These are phyloP conservation scores for Suhomyces maxii DNA, from an alignment of 1,139 yeast genomes.

Conservation along the genomic window DNA sequence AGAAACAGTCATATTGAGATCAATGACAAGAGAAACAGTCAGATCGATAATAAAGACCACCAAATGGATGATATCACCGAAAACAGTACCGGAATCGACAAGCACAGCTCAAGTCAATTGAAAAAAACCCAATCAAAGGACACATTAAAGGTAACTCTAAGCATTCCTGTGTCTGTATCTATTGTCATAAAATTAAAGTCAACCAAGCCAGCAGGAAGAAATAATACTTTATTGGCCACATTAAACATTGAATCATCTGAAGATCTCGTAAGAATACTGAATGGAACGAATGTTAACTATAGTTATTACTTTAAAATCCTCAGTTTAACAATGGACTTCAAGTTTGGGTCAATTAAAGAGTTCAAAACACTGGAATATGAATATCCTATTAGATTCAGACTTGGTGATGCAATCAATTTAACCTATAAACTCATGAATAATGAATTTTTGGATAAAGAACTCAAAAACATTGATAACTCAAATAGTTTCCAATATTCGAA, in stretches of 20 bases:
- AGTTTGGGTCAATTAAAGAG: conserved; percentile 32
- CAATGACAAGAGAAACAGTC: too few species aligned
- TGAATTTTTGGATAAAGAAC: conserved; percentile 27
- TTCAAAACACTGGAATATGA: conserved; percentile 24
- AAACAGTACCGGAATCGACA: too few species aligned
- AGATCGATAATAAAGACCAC: too few species aligned
- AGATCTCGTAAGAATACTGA: conserved; percentile 29
- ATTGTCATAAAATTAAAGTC: conserved; percentile 58
- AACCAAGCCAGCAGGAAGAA: conserved; percentile 57
- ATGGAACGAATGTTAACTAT: conserved; percentile 4
- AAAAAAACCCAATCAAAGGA: background rate
- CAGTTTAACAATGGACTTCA: conserved; percentile 43
- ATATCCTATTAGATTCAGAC: conserved; percentile 34
- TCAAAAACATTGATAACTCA: conserved; percentile 17
- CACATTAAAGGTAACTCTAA: conserved; percentile 16
- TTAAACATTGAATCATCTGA: conserved; percentile 58
- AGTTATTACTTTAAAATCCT: conserved; percentile 38
- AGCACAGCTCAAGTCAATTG: background rate
- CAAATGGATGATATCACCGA: too few species aligned
- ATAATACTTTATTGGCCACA: conserved; percentile 51
- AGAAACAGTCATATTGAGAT: background rate
- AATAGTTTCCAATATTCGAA: conserved; percentile 22
- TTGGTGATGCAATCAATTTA: conserved; percentile 37
- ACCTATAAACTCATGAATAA: conserved; percentile 45
- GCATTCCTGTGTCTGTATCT: conserved; percentile 47